These are phyloP conservation scores for Ilyonectria sp. DNA, from an alignment of 2,329 filamentous ascomycete genomes.

Conservation along the genomic window DNA sequence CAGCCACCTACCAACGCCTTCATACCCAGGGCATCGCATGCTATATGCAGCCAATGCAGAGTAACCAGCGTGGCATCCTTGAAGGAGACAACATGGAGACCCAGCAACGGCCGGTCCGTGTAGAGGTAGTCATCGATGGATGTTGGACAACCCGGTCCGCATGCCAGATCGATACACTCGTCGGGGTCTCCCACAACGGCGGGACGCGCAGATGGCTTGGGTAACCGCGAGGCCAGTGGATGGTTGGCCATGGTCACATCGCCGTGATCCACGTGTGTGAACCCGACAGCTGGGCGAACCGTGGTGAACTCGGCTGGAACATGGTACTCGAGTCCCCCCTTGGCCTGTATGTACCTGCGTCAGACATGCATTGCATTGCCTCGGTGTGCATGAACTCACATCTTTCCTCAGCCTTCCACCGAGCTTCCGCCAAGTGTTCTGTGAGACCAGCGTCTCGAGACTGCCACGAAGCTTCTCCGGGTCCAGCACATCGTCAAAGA, in stretches of 20 bases:
- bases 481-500: conserved; percentile 29
- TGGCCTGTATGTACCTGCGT: neutral
- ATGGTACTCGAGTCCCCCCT: conserved; percentile 21
- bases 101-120: conserved; percentile 20
- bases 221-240: conserved; percentile 23
- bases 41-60: conserved; percentile 20
- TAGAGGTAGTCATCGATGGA: conserved; percentile 20
- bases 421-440: conserved; percentile 23
- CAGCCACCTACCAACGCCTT: conserved; percentile 6
- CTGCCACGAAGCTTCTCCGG: conserved; percentile 25
- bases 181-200: conserved; percentile 20
- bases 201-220: conserved; percentile 13
- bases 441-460: conserved; percentile 24
- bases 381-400: conserved; percentile 10
- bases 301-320: conserved; percentile 20
- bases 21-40: conserved; percentile 21
- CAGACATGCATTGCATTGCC: conserved; percentile 4
- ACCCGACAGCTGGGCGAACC: conserved; percentile 19
- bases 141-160: conserved; percentile 20
- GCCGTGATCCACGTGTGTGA: conserved; percentile 21
- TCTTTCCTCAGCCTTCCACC: conserved; percentile 26
- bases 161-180: conserved; percentile 18
- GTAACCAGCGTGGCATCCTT: conserved; percentile 20
- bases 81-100: conserved; percentile 19
- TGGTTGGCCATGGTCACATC: conserved; percentile 19